Evolutionary conservation across 2,329 filamentous ascomycete genomes (phyloP).

Genomic region (Hysterium pulicare): DNA sequence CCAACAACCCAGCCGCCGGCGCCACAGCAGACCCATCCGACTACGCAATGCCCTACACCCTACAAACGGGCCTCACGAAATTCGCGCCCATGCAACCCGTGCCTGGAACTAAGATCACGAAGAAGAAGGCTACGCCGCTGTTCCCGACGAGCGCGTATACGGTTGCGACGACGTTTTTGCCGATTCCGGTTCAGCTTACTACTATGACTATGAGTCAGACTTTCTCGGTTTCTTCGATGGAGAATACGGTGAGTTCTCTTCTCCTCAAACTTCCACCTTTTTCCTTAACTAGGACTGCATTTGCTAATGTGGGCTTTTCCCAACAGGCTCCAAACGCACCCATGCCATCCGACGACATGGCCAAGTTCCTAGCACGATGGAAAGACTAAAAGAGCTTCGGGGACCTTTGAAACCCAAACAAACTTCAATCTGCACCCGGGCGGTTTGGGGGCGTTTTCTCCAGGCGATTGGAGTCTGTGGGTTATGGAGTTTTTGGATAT

Average conservation of each 20-base stretch:
- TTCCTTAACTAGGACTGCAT: neutral
- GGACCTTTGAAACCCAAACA: too few relatives aligned
- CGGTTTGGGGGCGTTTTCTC: too few relatives aligned
- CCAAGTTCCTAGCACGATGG: slow-evolving; percentile 57
- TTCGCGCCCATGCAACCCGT: slow-evolving; percentile 61
- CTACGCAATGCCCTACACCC: slow-evolving; percentile 49
- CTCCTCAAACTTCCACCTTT: too few relatives aligned
- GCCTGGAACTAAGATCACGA: slow-evolving; percentile 58
- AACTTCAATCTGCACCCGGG: too few relatives aligned
- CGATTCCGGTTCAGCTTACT: slow-evolving; percentile 43
- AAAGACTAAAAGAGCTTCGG: too few relatives aligned
- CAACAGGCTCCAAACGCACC: slow-evolving; percentile 53
- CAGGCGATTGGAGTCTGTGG: too few relatives aligned
- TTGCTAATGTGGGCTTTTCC: slow-evolving; percentile 1
- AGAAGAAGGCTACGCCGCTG: slow-evolving; percentile 47
- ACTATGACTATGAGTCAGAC: slow-evolving; percentile 54
- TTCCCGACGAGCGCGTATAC: slow-evolving; percentile 55
- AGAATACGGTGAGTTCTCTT: slow-evolving; percentile 55
- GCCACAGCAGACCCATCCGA: slow-evolving; percentile 26
- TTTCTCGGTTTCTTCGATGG: slow-evolving; percentile 49
- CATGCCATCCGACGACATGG: slow-evolving; percentile 52
- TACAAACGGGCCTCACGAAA: slow-evolving; percentile 56
- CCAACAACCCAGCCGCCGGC: slow-evolving; percentile 25
- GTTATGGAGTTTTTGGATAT: too few relatives aligned
- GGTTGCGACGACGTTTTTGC: slow-evolving; percentile 52